These are phyloP conservation scores for Debaryomyces coudertii DNA, from an alignment of 1,139 yeast genomes.

Conservation along the genomic window DNA sequence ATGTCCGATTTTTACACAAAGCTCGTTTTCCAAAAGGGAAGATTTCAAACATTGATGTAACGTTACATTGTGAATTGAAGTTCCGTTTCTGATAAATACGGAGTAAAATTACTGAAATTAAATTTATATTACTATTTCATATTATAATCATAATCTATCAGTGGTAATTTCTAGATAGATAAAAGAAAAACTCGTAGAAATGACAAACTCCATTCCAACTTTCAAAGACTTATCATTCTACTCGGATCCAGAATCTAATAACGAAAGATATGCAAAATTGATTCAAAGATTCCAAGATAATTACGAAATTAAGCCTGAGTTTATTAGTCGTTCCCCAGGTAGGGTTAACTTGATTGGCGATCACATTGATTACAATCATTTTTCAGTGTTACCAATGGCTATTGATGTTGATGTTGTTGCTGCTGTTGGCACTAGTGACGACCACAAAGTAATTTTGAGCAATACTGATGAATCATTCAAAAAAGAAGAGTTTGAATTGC, in stretches of 20 bases:
- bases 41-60: slow-evolving; percentile 5
- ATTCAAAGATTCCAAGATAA: slow-evolving; percentile 21
- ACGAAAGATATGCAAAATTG: slow-evolving; percentile 31
- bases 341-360: slow-evolving; percentile 77
- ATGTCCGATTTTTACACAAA: neutral
- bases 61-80: slow-evolving; percentile 10
- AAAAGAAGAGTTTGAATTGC: slow-evolving; percentile 37
- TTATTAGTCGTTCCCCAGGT: slow-evolving; percentile 69
- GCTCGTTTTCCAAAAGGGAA: neutral
- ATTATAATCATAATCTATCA: neutral
- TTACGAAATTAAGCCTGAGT: slow-evolving; percentile 37
- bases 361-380: slow-evolving; percentile 71
- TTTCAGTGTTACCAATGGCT: slow-evolving; percentile 77
- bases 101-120: slow-evolving; percentile 6
- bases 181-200: neutral
- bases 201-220: slow-evolving; percentile 31
- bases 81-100: slow-evolving; percentile 1
- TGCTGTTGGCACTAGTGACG: slow-evolving; percentile 46
- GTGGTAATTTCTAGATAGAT: slow-evolving; percentile 1
- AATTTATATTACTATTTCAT: neutral
- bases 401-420: slow-evolving; percentile 65
- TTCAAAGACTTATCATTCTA: slow-evolving; percentile 41
- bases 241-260: slow-evolving; percentile 29
- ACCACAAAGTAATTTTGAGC: slow-evolving; percentile 40
- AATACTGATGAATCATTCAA: slow-evolving; percentile 43